Conservation (phyloP, 768 basidiomycete genomes). For the Naganishia randhawae region DNA sequence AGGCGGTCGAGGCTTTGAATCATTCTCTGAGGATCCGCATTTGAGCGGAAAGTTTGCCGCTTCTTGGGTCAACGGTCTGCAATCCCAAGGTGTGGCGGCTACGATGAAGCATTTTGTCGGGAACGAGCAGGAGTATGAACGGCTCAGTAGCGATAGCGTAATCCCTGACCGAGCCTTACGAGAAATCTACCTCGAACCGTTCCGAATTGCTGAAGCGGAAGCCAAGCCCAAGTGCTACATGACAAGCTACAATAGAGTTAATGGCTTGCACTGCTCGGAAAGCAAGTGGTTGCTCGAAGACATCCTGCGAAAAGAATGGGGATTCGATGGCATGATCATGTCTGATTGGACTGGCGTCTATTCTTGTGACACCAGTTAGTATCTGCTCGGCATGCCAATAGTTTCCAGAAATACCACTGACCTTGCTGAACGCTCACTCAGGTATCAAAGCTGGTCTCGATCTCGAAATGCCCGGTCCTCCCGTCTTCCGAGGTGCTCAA, state of each 20-base stretch:
- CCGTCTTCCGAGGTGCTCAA: constrained; percentile 34
- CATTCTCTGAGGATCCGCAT: constrained; percentile 68
- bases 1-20: constrained; percentile 58
- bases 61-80: constrained; percentile 67
- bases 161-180: constrained; percentile 64
- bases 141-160: constrained; percentile 61
- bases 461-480: constrained; percentile 51
- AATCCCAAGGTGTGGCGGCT: constrained; percentile 63
- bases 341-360: constrained; percentile 79
- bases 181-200: constrained; percentile 63
- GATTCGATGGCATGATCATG: constrained; percentile 61
- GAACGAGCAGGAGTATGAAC: constrained; percentile 72
- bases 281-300: constrained; percentile 56
- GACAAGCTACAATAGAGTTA: constrained; percentile 60
- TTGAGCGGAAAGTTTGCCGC: constrained; percentile 62
- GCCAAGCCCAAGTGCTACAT: constrained; percentile 46
- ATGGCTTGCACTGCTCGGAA: constrained; percentile 63
- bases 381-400: not conserved
- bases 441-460: constrained; percentile 63
- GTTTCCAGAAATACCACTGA: not conserved
- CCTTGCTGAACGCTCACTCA: not conserved
- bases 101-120: constrained; percentile 69
- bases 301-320: constrained; percentile 65
- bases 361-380: constrained; percentile 52
- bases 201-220: constrained; percentile 62